Percentiles rank a stretch among this genome's conserved stretches.
Conservation (phyloP, 169 alveolate species). For the Eimeria necatrix region DNA sequence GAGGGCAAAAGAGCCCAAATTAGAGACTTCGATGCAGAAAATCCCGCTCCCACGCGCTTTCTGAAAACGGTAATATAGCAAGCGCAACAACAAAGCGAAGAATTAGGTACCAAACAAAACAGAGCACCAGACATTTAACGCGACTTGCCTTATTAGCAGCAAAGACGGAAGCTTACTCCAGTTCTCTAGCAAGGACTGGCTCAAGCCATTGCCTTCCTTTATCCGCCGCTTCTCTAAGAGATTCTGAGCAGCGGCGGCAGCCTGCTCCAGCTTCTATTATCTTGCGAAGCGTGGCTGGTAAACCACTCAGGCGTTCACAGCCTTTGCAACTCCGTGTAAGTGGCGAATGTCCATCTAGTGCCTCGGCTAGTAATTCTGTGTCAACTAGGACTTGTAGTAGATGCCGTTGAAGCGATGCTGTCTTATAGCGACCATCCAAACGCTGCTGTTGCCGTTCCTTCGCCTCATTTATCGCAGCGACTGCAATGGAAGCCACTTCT, state of each 20-base stretch:
- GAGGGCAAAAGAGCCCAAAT: slow-evolving; percentile 15
- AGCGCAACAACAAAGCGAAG: not conserved
- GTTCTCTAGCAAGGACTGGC: not conserved
- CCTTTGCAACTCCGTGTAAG: not conserved
- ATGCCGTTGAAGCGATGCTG: not conserved
- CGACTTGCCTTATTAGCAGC: not conserved
- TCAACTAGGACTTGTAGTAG: slow-evolving; percentile 53
- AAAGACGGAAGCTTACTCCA: slow-evolving; percentile 9
- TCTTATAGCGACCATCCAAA: not conserved
- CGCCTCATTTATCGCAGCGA: slow-evolving; percentile 27
- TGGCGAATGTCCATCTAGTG: slow-evolving; percentile 44
- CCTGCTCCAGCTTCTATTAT: slow-evolving; percentile 28
- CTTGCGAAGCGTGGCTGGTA: slow-evolving; percentile 17
- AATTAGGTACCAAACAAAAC: not conserved
- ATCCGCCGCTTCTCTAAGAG: not conserved
- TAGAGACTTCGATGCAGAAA: slow-evolving; percentile 39
- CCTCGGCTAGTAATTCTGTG: slow-evolving; percentile 42
- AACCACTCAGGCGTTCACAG: not conserved
- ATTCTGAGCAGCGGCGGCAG: slow-evolving; percentile 38
- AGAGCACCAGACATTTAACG: too few species aligned
- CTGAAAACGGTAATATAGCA: not conserved
- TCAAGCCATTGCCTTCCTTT: slow-evolving; percentile 53
- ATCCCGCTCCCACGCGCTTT: slow-evolving; percentile 14
- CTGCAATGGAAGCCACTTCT: slow-evolving; percentile 33
- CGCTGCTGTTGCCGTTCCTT: not conserved